Evolutionary conservation across 805 yeast species (phyloP), one percentile per base, ranked within the genome.

Genomic region (Brettanomyces custersianus): DNA sequence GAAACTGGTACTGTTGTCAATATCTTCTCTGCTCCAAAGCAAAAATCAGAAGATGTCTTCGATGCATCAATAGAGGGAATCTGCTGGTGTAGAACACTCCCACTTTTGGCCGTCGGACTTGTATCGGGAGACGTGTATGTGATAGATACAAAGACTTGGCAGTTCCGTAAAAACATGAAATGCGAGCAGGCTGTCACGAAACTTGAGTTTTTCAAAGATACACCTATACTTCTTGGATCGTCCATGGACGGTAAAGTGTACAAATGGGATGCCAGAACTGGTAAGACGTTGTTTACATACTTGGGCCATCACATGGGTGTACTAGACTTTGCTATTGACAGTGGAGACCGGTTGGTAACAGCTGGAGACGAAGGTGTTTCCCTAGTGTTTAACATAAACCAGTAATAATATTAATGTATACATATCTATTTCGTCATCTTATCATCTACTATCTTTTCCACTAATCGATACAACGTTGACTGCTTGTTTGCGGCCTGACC

Each of bases 311-410:
- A 81, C 59, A 83, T 84, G 82, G 97, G 97, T 43, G 78, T 92
- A 15, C 68, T 92, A 44, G 96, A 86, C 49, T 90, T 92, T 54
- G 77, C 80, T 15, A 52, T 80, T 29, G 72, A 77, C 39, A 77
- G 74, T 28, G 90, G 86, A 20, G 68, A 70, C 35, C 77, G 79
- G 54, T 51, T 92, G 31, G 70, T 87, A 25, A 85, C 96, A 16
- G 98, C 96, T 11, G 96, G 96, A 44, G 98, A 92, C 57, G 98
- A 92, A 59, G 95, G 95, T 46, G 96, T 92, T 22, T 75, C 94
- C 10, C 65, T 90, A 44, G 73, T 90, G 9, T 87, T 77, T 48
- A 65, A 68, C 17, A 24, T 11, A 36, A 12, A 11, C 11, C 11
- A 23, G 10, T 22, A 13, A 15, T 18, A 13, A 34, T 30, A 21